Evolutionary conservation across 73 alveolate genomes (phyloP).

Genomic region (Tetrahymena malaccensis): DNA sequence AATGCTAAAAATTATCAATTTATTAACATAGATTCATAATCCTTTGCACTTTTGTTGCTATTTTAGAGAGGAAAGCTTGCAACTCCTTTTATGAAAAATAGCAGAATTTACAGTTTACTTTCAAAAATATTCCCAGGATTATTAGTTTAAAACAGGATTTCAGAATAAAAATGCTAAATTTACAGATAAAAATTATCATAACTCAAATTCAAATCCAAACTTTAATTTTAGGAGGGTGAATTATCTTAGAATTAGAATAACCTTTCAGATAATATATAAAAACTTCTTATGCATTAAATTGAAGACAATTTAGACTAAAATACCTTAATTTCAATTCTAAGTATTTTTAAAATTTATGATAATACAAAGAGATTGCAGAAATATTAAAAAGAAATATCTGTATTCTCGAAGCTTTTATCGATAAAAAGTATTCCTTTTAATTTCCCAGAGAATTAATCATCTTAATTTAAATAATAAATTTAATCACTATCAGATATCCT

Average conservation of each 20-base stretch:
- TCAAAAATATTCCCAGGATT: background rate
- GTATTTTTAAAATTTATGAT: background rate
- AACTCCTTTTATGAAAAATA: background rate
- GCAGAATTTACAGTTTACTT: background rate
- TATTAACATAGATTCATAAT: background rate
- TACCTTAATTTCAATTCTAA: background rate
- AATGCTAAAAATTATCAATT: too few species aligned
- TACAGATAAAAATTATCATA: background rate
- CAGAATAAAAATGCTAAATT: background rate
- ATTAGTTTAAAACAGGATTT: too few species aligned
- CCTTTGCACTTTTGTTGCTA: background rate
- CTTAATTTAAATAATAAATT: background rate
- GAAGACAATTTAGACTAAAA: background rate
- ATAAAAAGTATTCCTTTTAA: background rate
- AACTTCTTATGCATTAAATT: background rate
- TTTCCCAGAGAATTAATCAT: background rate
- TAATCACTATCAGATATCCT: background rate
- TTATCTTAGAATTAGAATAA: background rate
- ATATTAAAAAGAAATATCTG: background rate
- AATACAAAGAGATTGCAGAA: background rate
- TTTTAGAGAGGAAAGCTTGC: background rate
- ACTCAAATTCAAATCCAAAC: background rate
- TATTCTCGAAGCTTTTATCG: background rate
- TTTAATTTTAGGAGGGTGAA: background rate
- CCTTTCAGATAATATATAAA: background rate